phyloP scores from a whole-genome alignment of 352 stramenopile genomes.

The Globisporangium spinosum region DNA sequence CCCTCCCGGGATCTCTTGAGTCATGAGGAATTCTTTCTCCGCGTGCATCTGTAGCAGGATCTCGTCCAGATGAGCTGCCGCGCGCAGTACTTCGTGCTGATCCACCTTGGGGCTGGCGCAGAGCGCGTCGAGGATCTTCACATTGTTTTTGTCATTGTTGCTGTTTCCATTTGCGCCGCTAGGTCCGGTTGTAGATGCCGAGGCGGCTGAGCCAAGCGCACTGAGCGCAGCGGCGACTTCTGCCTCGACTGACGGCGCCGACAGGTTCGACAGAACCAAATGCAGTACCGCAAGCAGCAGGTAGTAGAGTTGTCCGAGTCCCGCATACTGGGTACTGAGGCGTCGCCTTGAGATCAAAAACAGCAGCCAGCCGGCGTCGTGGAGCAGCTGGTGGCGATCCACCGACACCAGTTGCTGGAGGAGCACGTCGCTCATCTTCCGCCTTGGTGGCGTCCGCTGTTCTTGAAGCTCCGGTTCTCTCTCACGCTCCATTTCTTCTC shows the following conservation, averaged over 20 bases:
- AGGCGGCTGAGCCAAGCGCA: slow-evolving; percentile 37
- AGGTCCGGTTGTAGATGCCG: neutral
- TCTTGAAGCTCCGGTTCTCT: slow-evolving; percentile 12
- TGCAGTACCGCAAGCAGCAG: slow-evolving; percentile 73
- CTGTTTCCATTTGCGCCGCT: neutral
- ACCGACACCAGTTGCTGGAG: slow-evolving; percentile 12
- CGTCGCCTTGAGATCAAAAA: slow-evolving; percentile 63
- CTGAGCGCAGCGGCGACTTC: slow-evolving; percentile 78
- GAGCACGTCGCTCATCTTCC: slow-evolving; percentile 17
- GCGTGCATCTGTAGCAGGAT: slow-evolving; percentile 39
- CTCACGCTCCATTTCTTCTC: slow-evolving; percentile 20
- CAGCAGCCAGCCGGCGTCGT: slow-evolving; percentile 70
- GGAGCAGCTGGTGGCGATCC: slow-evolving; percentile 33
- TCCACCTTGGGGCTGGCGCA: slow-evolving; percentile 51
- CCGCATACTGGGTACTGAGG: slow-evolving; percentile 38
- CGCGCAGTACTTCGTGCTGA: slow-evolving; percentile 35
- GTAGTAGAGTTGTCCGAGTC: slow-evolving; percentile 72
- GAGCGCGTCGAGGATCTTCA: slow-evolving; percentile 40
- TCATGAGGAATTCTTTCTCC: slow-evolving; percentile 22
- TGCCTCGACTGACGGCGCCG: slow-evolving; percentile 54
- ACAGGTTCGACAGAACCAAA: slow-evolving; percentile 45
- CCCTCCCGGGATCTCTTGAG: neutral
- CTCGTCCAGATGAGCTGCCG: slow-evolving; percentile 33
- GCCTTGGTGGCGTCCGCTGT: slow-evolving; percentile 9
- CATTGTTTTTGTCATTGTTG: slow-evolving; percentile 17